These are phyloP conservation scores for Termitomyces sp. DNA, from an alignment of 768 basidiomycete genomes.

Conservation along the genomic window DNA sequence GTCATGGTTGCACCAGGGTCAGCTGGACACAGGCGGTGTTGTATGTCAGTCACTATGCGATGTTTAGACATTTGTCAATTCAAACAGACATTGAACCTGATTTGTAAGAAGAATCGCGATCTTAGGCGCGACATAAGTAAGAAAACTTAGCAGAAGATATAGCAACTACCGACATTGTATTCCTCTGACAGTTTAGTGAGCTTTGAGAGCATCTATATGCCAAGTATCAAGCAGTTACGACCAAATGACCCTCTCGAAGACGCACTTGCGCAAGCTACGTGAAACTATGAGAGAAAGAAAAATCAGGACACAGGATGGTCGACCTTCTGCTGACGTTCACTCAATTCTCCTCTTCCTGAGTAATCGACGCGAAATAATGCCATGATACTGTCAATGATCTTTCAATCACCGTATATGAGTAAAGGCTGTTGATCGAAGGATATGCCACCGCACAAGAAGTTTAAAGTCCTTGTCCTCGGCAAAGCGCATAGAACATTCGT, in stretches of 20 bases:
- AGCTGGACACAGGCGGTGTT: slow-evolving; percentile 34
- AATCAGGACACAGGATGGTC: not conserved
- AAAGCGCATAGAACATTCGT: slow-evolving; percentile 82
- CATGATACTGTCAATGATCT: slow-evolving; percentile 98
- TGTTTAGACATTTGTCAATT: not conserved
- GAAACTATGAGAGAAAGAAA: slow-evolving; percentile 11
- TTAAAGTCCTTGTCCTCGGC: slow-evolving; percentile 86
- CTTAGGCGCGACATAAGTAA: slow-evolving; percentile 31
- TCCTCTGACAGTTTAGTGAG: slow-evolving; percentile 90
- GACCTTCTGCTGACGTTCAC: slow-evolving; percentile 90
- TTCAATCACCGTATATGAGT: slow-evolving; percentile 10
- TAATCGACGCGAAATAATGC: slow-evolving; percentile 93
- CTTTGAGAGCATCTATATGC: slow-evolving; percentile 76
- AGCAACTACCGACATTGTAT: slow-evolving; percentile 55
- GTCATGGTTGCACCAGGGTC: slow-evolving; percentile 95
- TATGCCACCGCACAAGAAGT: slow-evolving; percentile 43
- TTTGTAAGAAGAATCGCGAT: slow-evolving; percentile 87
- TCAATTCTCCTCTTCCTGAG: slow-evolving; percentile 89
- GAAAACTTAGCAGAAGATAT: not conserved
- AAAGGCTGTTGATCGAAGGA: not conserved
- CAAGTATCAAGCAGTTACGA: not conserved
- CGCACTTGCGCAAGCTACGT: slow-evolving; percentile 73
- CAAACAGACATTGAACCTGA: slow-evolving; percentile 75
- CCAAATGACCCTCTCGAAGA: not conserved
- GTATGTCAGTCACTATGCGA: not conserved